Percentiles rank a stretch among this genome's conserved stretches.
Evolutionary conservation across 805 yeast species (phyloP).

Genomic region (Suhomyces pyralidae): DNA sequence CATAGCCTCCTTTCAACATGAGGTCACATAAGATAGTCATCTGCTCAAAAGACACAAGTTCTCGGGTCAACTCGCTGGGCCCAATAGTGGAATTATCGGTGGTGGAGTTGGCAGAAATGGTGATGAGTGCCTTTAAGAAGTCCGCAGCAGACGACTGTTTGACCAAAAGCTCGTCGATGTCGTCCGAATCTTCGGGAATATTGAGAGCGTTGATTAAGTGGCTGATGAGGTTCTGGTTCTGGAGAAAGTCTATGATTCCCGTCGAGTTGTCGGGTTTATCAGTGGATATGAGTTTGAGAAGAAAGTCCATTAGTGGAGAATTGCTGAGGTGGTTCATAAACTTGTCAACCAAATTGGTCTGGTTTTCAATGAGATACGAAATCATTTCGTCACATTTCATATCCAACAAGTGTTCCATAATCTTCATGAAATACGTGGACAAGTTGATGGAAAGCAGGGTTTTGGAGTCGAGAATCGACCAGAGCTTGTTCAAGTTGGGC

Average conservation of each 20-base stretch:
- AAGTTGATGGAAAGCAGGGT: slow-evolving; percentile 68
- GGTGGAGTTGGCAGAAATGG: slow-evolving; percentile 45
- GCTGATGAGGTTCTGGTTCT: slow-evolving; percentile 36
- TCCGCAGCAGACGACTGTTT: slow-evolving; percentile 45
- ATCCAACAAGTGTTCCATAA: slow-evolving; percentile 63
- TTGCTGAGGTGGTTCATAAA: slow-evolving; percentile 43
- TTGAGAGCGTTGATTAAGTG: slow-evolving; percentile 35
- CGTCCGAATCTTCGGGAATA: slow-evolving; percentile 10
- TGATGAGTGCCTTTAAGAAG: slow-evolving; percentile 43
- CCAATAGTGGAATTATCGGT: slow-evolving; percentile 46
- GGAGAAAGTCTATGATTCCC: slow-evolving; percentile 45
- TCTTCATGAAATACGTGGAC: slow-evolving; percentile 87
- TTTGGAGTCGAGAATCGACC: slow-evolving; percentile 73
- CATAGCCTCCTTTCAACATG: slow-evolving; percentile 46
- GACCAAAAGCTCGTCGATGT: slow-evolving; percentile 22
- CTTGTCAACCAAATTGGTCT: slow-evolving; percentile 38
- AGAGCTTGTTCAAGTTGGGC: slow-evolving; percentile 61
- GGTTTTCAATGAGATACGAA: slow-evolving; percentile 41
- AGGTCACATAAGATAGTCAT: slow-evolving; percentile 35
- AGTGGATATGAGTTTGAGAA: slow-evolving; percentile 42
- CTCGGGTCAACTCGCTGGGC: slow-evolving; percentile 45
- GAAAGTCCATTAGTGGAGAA: slow-evolving; percentile 47
- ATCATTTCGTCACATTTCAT: slow-evolving; percentile 50
- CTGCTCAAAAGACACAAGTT: slow-evolving; percentile 37
- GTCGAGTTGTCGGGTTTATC: slow-evolving; percentile 47